A percentile compares a stretch with the other conserved stretches of the same genome.
phyloP scores from a whole-genome alignment of 2,329 filamentous ascomycete species.

The Trichoderma sp. region DNA sequence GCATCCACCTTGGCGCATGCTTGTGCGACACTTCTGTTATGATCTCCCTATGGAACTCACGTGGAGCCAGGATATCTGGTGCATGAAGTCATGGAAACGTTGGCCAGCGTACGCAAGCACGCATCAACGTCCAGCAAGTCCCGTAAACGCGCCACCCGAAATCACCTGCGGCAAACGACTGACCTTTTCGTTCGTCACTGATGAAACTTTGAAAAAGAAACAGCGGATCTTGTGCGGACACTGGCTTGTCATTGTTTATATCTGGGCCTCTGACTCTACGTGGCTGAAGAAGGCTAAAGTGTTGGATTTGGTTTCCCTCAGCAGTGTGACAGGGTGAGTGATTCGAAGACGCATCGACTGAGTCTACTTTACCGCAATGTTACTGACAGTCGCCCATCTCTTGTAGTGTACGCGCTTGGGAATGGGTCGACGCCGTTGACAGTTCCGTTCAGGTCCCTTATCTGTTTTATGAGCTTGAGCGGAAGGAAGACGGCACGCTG shows the following conservation, averaged over 20 bases:
- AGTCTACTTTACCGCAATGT: too few relatives aligned
- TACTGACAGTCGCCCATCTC: neutral
- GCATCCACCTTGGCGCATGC: neutral
- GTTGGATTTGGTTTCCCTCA: neutral
- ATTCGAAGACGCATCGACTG: too few relatives aligned
- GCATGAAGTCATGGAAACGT: neutral
- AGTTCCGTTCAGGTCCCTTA: neutral
- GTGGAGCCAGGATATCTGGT: neutral
- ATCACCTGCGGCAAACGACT: constrained; percentile 1
- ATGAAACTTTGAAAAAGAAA: too few relatives aligned
- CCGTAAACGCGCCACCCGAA: neutral
- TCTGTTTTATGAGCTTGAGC: constrained; percentile 1
- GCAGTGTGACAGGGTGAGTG: constrained; percentile 1
- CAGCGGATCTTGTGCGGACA: neutral
- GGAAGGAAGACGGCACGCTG: neutral
- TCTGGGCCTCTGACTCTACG: neutral
- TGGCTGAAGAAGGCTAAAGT: neutral
- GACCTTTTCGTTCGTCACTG: neutral
- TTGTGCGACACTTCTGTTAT: neutral
- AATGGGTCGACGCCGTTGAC: neutral
- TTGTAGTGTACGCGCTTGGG: neutral
- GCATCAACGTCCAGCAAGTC: too few relatives aligned
- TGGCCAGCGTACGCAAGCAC: neutral
- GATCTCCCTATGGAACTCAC: neutral
- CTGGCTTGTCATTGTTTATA: constrained; percentile 11